These are phyloP conservation scores for Hanseniaspora nectarophila DNA, from an alignment of 805 yeast genomes.

Conservation along the genomic window DNA sequence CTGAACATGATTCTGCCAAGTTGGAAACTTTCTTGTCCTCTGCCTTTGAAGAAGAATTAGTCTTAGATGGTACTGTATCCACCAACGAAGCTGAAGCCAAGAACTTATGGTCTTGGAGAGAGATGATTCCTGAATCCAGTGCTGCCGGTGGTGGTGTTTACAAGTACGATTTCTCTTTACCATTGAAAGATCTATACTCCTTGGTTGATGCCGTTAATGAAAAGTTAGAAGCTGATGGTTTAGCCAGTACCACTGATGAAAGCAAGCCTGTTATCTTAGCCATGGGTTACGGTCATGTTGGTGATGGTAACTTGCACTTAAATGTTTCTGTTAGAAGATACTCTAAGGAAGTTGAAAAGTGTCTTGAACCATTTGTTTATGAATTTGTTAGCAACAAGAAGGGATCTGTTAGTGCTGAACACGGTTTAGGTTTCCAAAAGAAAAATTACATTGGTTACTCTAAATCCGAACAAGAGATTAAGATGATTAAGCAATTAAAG, in stretches of 20 bases:
- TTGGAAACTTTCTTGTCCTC: slow-evolving; percentile 71
- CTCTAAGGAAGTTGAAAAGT: slow-evolving; percentile 61
- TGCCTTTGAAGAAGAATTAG: slow-evolving; percentile 72
- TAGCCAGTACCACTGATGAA: slow-evolving; percentile 51
- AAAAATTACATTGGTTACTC: slow-evolving; percentile 78
- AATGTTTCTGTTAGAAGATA: slow-evolving; percentile 85
- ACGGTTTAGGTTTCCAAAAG: slow-evolving; percentile 95
- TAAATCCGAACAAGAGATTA: slow-evolving; percentile 58
- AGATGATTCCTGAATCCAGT: slow-evolving; percentile 79
- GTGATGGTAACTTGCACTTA: slow-evolving; percentile 92
- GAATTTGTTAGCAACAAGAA: slow-evolving; percentile 62
- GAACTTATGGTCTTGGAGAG: slow-evolving; percentile 92
- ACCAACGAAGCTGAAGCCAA: slow-evolving; percentile 82
- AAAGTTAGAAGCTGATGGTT: slow-evolving; percentile 42
- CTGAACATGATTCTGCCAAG: slow-evolving; percentile 86
- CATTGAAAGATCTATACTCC: slow-evolving; percentile 67
- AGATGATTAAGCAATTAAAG: slow-evolving; percentile 67
- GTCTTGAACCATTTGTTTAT: slow-evolving; percentile 86
- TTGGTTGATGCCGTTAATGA: slow-evolving; percentile 68
- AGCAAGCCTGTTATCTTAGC: slow-evolving; percentile 68
- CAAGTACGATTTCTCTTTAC: slow-evolving; percentile 91
- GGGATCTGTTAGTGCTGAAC: slow-evolving; percentile 95
- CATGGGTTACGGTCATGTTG: slow-evolving; percentile 95
- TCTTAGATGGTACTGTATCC: slow-evolving; percentile 90
- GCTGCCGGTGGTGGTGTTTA: slow-evolving; percentile 85